Evolutionary conservation across 352 stramenopile genomes (phyloP), one percentile per base, ranked within the genome.

Genomic region (Pythium brassicae): DNA sequence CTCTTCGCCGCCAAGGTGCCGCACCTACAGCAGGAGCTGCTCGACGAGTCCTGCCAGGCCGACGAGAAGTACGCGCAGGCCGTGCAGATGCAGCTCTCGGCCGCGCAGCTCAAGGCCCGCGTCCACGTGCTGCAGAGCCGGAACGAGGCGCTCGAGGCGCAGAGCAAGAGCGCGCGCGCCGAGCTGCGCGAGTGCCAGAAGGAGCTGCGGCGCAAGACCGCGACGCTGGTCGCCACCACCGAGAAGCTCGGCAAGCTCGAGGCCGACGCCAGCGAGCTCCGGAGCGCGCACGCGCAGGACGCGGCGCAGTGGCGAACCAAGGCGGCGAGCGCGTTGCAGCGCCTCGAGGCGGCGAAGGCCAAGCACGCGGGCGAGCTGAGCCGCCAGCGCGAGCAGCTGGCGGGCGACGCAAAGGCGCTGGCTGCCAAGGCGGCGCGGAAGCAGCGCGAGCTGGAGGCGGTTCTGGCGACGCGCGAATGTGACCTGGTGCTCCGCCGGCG

Each of bases 1-100:
- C 46, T 85, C 12, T 85, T 80, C 29, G 65, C 75, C 8, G 55
- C 65, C 8, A 82, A 77, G 15, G 51, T 85, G 26, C 75, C 72
- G 4, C 60, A 62, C 23, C 54, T 85, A n/a, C 69, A 80, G 39
- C 63, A 69, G 0, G 75, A 81, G n/a, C 29, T 85, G 9, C 55
- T 71, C 22, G 35, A 78, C n/a, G 74, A 85, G 35, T 80, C 69
- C 0, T 70, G 59, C 1, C 72, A 77, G 20, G 65, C 71, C 5
- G 75, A 85, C 52, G 69, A 82, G 56, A 74, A 59, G 15, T 64
- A 78, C n/a, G 75, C 75, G 0, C 61, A 71, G 35, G 66, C 61
- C 4, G 61, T 78, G 45, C 72, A 80, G 43, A 63, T 61, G 8
- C 72, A 78, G 34, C 55, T 83, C 22, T 49, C 66, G 9, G 55